Conservation (phyloP, 345 rosid genomes). For the Balakata baccata region DNA sequence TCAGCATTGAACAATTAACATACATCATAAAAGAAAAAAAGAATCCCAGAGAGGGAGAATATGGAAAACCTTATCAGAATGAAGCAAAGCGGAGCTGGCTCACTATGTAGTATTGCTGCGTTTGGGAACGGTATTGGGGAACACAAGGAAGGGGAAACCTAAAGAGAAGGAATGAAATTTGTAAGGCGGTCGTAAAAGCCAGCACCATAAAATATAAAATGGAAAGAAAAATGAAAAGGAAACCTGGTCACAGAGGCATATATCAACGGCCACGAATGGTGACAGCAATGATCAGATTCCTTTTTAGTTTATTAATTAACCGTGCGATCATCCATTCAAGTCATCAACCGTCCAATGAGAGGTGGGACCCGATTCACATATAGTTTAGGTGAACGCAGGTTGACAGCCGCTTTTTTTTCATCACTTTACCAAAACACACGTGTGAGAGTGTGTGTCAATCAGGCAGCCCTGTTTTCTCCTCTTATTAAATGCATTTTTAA, state of each 20-base stretch:
- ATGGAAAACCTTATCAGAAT: neutral
- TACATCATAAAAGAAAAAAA: neutral
- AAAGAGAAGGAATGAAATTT: conserved; percentile 13
- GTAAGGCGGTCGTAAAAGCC: conserved; percentile 31
- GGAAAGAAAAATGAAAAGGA: conserved; percentile 3
- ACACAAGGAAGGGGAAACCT: conserved; percentile 1
- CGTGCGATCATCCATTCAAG: conserved; percentile 1
- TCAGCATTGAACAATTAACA: too few relatives aligned
- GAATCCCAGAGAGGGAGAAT: too few relatives aligned
- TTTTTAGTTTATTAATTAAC: neutral
- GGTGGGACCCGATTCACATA: neutral
- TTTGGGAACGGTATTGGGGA: neutral
- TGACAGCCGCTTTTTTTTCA: conserved; percentile 2
- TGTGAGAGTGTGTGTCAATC: conserved; percentile 2
- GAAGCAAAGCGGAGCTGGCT: neutral
- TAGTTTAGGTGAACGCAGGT: neutral
- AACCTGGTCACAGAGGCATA: conserved; percentile 25
- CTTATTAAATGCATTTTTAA: too few relatives aligned
- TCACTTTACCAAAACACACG: neutral
- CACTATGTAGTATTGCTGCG: neutral
- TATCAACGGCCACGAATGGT: conserved; percentile 27
- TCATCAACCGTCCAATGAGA: conserved; percentile 4
- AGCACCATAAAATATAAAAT: neutral
- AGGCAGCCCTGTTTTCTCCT: too few relatives aligned
- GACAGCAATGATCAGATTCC: conserved; percentile 31